Evolutionary conservation across 73 alveolate genomes (phyloP).

Genomic region (Paramecium sonneborni): DNA sequence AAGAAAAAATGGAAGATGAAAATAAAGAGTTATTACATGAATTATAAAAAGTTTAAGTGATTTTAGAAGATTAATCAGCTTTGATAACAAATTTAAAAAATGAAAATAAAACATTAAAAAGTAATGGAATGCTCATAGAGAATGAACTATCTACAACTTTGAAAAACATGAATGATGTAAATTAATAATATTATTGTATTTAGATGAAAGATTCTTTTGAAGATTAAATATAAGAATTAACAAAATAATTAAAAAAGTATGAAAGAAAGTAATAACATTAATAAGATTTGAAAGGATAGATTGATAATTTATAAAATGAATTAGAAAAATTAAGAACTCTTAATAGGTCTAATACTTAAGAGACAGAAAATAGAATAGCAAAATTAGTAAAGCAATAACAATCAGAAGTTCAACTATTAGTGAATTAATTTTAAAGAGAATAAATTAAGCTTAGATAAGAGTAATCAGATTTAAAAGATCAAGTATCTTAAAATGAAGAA

Average conservation of each 20-base stretch:
- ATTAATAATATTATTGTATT: not conserved
- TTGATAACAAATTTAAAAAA: conserved; percentile 16
- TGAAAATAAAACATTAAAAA: conserved; percentile 42
- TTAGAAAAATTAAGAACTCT: conserved; percentile 40
- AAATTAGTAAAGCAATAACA: conserved; percentile 12
- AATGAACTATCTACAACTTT: conserved; percentile 26
- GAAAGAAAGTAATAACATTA: not conserved
- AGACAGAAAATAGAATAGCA: conserved; percentile 21
- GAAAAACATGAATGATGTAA: conserved; percentile 55
- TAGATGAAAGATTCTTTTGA: conserved; percentile 55
- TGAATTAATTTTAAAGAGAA: conserved; percentile 38
- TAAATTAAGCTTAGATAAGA: conserved; percentile 30
- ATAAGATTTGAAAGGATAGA: not conserved
- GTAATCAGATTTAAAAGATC: not conserved
- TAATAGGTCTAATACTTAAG: not conserved
- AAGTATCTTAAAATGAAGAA: conserved; percentile 41
- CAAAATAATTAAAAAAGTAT: not conserved
- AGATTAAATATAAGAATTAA: conserved; percentile 23
- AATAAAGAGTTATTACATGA: conserved; percentile 50
- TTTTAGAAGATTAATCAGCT: conserved; percentile 48
- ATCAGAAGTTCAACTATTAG: conserved; percentile 7
- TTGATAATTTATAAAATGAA: not conserved
- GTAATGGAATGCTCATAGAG: conserved; percentile 13
- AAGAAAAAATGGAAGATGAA: conserved; percentile 52
- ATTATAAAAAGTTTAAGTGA: conserved; percentile 47